phyloP scores from a whole-genome alignment of 2,329 filamentous ascomycete species.

The Xylariaceae sp. region DNA sequence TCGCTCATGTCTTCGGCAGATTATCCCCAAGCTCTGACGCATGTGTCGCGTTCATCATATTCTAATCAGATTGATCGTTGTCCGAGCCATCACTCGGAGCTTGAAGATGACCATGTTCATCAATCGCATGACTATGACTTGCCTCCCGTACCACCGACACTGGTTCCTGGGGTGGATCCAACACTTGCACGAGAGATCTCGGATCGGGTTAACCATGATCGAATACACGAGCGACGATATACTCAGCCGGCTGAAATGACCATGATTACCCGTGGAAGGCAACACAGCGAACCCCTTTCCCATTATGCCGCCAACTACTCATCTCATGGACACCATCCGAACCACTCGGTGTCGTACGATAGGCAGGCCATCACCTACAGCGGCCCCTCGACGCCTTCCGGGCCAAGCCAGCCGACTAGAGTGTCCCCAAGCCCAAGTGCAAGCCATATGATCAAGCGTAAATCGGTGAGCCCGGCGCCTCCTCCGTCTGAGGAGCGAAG shows the following conservation, averaged over 20 bases:
- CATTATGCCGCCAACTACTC: constrained; percentile 21
- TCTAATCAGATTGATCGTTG: constrained; percentile 17
- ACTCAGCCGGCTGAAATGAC: constrained; percentile 33
- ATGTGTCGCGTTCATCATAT: constrained; percentile 19
- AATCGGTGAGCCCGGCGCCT: constrained; percentile 71
- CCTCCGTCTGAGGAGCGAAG: constrained; percentile 42
- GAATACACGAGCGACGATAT: constrained; percentile 43
- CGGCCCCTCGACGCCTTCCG: constrained; percentile 17
- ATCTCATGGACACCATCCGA: constrained; percentile 16
- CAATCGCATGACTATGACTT: constrained; percentile 34
- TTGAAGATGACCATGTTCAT: constrained; percentile 30
- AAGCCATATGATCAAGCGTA: constrained; percentile 58
- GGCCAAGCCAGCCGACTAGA: constrained; percentile 10
- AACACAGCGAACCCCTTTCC: constrained; percentile 28
- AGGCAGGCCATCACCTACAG: constrained; percentile 32
- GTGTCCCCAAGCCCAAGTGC: constrained; percentile 40
- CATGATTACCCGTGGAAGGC: constrained; percentile 38
- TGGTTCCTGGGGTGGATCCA: constrained; percentile 59
- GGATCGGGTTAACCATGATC: constrained; percentile 54
- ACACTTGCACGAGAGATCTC: constrained; percentile 51
- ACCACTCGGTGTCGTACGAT: constrained; percentile 20
- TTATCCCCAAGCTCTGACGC: constrained; percentile 28
- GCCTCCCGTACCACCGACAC: constrained; percentile 49
- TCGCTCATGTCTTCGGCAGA: constrained; percentile 32
- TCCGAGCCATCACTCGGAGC: constrained; percentile 30